Base-by-base conservation (phyloP, 2,329 filamentous ascomycete genomes). In the Macroventuria anomochaeta region DNA sequence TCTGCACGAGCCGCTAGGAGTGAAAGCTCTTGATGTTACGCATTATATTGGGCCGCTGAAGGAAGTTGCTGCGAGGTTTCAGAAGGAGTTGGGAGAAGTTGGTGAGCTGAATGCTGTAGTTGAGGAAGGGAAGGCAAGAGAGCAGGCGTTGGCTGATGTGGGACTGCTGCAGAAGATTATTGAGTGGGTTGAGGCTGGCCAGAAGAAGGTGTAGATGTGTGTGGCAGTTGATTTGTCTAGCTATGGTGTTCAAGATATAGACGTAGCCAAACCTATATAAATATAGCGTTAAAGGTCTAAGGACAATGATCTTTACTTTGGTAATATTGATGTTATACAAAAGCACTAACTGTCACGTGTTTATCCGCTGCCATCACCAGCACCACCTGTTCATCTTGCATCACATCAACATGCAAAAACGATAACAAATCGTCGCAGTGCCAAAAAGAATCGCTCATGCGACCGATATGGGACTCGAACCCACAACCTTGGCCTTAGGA, bases 1-100 rank as follows among this genome's bases (percentile, higher is more conserved):
- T 13, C 70, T 85, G 1, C 79, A 81, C 26, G 65, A 76, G 17
- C 65, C 67, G 1, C 71, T 86, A 0, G 77, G 79, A 28, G 75
- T 86, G 2, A 66, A 65, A 5, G 71, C 75, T n/a, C 46, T 81
- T 34, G 76, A 79, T 58, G 71, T 75, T 5, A 71, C 71, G 2
- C 72, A 70, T n/a, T 81, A 77, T 48, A 49, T 80, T 17, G 67
- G 67, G 23, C 77, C 79, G n/a, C 54, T 81, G 53, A 71, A 76
- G 41, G 68, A 75, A 21, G 74, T 69, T 0, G 66, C 67, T 6
- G 54, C 47, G 13, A 61, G 68, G 5, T 80, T 80, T 43, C 61
- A 65, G 43, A 65, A 72, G 32, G 74, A 67, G 11, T 53, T 79
- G 41, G 63, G 62, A 8, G 58, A 65, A 1, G 76, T 71, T 3